A percentile compares a stretch with the other conserved stretches of the same genome.
phyloP scores from a whole-genome alignment of 1,284 basidiomycete genomes.

The Ustilago trichophora region DNA sequence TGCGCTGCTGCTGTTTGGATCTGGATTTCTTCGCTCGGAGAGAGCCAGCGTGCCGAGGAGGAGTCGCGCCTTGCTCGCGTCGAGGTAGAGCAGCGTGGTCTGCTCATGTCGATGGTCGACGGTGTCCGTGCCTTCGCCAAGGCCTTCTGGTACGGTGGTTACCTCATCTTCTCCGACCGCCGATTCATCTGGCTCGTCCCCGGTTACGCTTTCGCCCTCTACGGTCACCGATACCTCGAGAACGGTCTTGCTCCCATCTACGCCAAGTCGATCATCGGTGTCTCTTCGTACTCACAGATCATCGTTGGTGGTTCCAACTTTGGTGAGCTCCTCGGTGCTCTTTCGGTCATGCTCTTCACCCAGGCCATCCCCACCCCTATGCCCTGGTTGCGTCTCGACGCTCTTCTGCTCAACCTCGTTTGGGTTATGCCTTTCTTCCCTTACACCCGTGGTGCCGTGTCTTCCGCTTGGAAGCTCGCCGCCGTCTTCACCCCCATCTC shows the following conservation, averaged over 20 bases:
- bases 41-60: constrained; percentile 35
- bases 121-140: constrained; percentile 59
- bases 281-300: constrained; percentile 66
- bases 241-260: constrained; percentile 66
- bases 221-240: constrained; percentile 68
- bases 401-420: constrained; percentile 64
- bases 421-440: constrained; percentile 66
- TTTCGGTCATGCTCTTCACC: constrained; percentile 62
- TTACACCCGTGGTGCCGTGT: constrained; percentile 30
- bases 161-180: constrained; percentile 60
- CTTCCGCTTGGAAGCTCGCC: constrained; percentile 61
- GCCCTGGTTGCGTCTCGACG: constrained; percentile 66
- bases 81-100: constrained; percentile 37
- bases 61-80: constrained; percentile 29
- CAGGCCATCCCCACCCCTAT: constrained; percentile 64
- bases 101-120: constrained; percentile 45
- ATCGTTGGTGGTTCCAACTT: constrained; percentile 57
- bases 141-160: constrained; percentile 63
- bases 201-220: constrained; percentile 65
- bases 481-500: constrained; percentile 65
- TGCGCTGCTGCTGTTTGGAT: constrained; percentile 56
- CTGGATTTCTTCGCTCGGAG: constrained; percentile 52
- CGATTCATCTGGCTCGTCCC: constrained; percentile 67
- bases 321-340: constrained; percentile 66
- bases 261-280: constrained; percentile 63